These are phyloP conservation scores for Spergularia bocconei DNA, from an alignment of 148 eudicot species.

Conservation along the genomic window DNA sequence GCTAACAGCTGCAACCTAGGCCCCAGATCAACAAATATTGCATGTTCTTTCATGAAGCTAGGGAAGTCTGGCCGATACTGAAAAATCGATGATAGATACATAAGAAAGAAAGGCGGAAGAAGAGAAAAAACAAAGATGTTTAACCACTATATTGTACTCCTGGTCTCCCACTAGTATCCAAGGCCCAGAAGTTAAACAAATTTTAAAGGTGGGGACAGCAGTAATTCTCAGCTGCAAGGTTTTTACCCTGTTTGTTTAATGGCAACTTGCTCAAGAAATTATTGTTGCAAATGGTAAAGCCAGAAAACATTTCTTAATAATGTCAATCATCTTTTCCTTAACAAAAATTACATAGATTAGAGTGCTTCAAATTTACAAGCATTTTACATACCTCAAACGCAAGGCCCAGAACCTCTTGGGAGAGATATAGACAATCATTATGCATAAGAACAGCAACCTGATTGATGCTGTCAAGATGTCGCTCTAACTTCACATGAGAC, in stretches of 20 bases:
- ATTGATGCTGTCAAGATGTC: constrained; percentile 82
- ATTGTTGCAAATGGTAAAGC: neutral
- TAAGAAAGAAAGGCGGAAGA: constrained; percentile 18
- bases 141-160: no score
- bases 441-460: constrained; percentile 91
- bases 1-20: constrained; percentile 81
- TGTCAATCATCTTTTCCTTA: no score
- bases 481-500: constrained; percentile 73
- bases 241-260: neutral
- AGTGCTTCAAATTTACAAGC: neutral
- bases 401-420: constrained; percentile 85
- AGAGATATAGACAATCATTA: constrained; percentile 90
- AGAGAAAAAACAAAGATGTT: neutral
- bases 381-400: constrained; percentile 69
- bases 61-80: constrained; percentile 88
- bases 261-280: neutral
- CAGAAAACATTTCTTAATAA: neutral
- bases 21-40: constrained; percentile 81
- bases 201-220: neutral
- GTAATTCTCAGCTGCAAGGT: neutral
- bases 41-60: constrained; percentile 66
- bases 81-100: constrained; percentile 19
- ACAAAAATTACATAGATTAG: no score
- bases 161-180: neutral
- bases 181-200: neutral